Percentiles rank a stretch among this genome's conserved stretches.
These are phyloP conservation scores for Fagus crenata DNA, from an alignment of 306 rosid genomes.

Conservation along the genomic window DNA sequence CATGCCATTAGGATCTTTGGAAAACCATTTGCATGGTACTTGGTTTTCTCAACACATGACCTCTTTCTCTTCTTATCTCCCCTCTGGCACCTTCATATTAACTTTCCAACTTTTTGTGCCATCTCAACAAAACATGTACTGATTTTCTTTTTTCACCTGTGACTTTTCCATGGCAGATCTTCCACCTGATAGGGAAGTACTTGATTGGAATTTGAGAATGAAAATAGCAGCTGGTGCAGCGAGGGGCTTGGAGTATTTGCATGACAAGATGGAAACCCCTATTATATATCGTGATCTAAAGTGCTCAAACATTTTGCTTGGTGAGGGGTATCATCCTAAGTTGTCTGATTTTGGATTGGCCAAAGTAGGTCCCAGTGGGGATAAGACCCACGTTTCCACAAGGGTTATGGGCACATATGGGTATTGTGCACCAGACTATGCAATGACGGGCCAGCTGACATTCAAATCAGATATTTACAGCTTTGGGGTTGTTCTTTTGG, in stretches of 20 bases:
- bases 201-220: conserved; percentile 90
- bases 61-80: conserved; percentile 7
- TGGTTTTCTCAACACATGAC: not conserved
- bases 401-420: conserved; percentile 89
- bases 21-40: conserved; percentile 78
- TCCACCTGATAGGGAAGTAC: conserved; percentile 41
- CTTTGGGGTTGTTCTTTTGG: conserved; percentile 94
- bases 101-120: not conserved
- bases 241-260: conserved; percentile 82
- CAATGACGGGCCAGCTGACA: conserved; percentile 80
- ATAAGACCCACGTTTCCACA: conserved; percentile 70
- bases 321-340: conserved; percentile 70
- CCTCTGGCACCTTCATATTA: not conserved
- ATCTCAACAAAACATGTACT: not conserved
- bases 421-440: conserved; percentile 84
- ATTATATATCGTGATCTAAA: conserved; percentile 80
- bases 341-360: conserved; percentile 93
- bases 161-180: conserved; percentile 40
- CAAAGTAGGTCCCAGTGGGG: conserved; percentile 76
- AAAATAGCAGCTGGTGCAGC: conserved; percentile 81
- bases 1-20: conserved; percentile 83
- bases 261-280: conserved; percentile 65
- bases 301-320: conserved; percentile 83
- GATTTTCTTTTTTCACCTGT: not conserved
- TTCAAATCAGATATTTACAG: conserved; percentile 86